Base-by-base conservation (phyloP, 2,329 filamentous ascomycete genomes). In the Chalaropsis ovoidea region DNA sequence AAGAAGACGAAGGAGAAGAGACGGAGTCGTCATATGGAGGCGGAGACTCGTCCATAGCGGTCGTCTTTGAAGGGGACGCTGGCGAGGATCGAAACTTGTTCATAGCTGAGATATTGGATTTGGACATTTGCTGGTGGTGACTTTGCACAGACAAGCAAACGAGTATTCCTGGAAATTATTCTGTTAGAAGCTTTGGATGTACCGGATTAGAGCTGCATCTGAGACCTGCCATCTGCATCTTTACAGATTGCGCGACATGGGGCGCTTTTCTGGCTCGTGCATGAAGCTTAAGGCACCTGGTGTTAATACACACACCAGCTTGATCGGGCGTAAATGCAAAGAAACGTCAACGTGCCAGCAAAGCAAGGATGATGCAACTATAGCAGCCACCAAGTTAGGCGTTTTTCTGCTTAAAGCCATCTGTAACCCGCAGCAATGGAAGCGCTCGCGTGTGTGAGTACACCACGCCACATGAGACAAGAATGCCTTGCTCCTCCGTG, bases 11-110 rank as follows among this genome's bases (percentile, higher is more conserved):
- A n/a, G n/a, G n/a, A 39, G 35, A 39, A 39, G 35, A 39, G 35
- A 7, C 3, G 8, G 4, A 39, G 35, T 39, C 43, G 11, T 31
- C 56, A 60, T 42, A 27, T 15, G 49, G 65, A 43, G 65, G 65
- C 2, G 17, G 69, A 49, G 63, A 63, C 47, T 67, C 24, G 17
- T 27, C 6, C 52, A 31, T 31, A 19, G 27, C 24, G 13, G 24
- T n/a, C 4, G 13, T 54, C 22, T 24, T 24, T 17, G 22, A 11
- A 15, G 22, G 13, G 13, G n/a, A n/a, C 22, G 47, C 22, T 22
- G 24, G 49, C 24, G 24, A 54, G 3, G 19, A 13, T 24, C 5
- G 19, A 17, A 19, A 13, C 2, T 54, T 54, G 49, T 31, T 54
- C 24, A 54, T 54, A 19, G 49, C 22, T 24, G 24, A 31, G 22